Conservation (phyloP, 2,329 filamentous ascomycete genomes). For the Colletotrichum cuscutae region DNA sequence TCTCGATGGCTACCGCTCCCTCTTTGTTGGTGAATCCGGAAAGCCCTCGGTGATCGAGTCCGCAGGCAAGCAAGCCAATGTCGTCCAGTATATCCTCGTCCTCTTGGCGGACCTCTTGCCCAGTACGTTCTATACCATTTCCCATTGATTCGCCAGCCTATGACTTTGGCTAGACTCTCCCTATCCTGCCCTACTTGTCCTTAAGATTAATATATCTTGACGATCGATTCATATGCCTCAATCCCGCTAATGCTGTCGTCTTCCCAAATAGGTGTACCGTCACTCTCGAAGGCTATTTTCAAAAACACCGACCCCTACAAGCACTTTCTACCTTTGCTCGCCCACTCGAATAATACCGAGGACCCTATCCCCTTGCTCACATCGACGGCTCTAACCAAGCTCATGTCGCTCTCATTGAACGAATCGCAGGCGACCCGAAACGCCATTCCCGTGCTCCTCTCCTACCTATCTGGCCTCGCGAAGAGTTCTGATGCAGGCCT, state of each 20-base stretch:
- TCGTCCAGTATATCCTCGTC: constrained; percentile 95
- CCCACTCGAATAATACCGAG: constrained; percentile 77
- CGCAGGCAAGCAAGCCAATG: constrained; percentile 86
- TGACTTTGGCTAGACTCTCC: background rate
- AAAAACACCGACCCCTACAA: constrained; percentile 82
- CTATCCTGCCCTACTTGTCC: background rate
- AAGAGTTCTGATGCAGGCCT: constrained; percentile 88
- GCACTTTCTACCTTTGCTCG: constrained; percentile 84
- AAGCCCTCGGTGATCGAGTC: constrained; percentile 80
- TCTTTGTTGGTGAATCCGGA: constrained; percentile 83
- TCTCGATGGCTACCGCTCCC: constrained; percentile 79
- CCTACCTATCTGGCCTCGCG: constrained; percentile 84
- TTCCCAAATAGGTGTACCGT: constrained; percentile 74
- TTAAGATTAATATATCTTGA: background rate
- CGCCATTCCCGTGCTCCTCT: constrained; percentile 84
- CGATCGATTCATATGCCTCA: background rate
- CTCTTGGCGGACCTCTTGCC: constrained; percentile 83
- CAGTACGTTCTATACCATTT: constrained; percentile 18
- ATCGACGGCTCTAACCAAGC: constrained; percentile 83
- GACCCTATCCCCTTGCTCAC: constrained; percentile 91
- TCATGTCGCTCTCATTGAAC: constrained; percentile 77
- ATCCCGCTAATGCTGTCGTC: constrained; percentile 10
- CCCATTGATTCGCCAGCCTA: background rate
- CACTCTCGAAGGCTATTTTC: constrained; percentile 80
- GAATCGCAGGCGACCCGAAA: constrained; percentile 73